Base-by-base conservation (phyloP, 169 alveolate species). In the Cryptosporidium ubiquitum region DNA sequence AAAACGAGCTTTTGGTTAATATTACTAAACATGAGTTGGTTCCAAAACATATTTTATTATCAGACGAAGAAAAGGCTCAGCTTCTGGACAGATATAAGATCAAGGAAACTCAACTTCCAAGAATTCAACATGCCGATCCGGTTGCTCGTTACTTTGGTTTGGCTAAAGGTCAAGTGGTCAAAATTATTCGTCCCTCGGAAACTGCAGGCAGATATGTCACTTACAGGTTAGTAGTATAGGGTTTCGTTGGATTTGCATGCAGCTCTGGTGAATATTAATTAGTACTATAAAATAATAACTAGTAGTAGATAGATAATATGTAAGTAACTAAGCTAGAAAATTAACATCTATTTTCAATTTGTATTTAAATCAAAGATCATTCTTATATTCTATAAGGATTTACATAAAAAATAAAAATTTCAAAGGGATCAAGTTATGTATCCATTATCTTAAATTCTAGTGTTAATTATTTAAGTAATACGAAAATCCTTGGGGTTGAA, bases 141-240 rank as follows among this genome's bases (percentile, higher is more conserved):
- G 98, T 98, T 39, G 98, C 99, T 16, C 92, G 98, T 84, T 97
- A 97, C 92, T 94, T 94, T 52, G 99, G 99, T 7, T 95, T 98
- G 23, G 91, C 95, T 64, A 95, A 96, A 68, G 99, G 99, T 47
- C 97, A 97, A 93, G 97, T 98, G 58, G 98, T 98, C 84, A 98
- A 98, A 93, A 98, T 98, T 71, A 96, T 97, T 55, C 94, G 99
- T 69, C 99, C 98, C 26, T 94, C 98, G 64, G 99, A 98, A 91
- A 97, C 99, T n/a, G 99, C 99, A 3, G 99, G 99, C n/a, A 93
- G 98, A 92, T 98, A 98, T 92, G 98, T 97, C 73, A 98, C 99
- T 20, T 98, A 97, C 84, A 93, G 99, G 73, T 94, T 97, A 39
- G 97, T 94, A 29, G 95, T 95, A 64, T 95, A 84, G 68, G 39